A percentile compares a stretch with the other conserved stretches of the same genome.
phyloP scores from a whole-genome alignment of 129 eudicot species.

The Flaveria ramosissima region DNA sequence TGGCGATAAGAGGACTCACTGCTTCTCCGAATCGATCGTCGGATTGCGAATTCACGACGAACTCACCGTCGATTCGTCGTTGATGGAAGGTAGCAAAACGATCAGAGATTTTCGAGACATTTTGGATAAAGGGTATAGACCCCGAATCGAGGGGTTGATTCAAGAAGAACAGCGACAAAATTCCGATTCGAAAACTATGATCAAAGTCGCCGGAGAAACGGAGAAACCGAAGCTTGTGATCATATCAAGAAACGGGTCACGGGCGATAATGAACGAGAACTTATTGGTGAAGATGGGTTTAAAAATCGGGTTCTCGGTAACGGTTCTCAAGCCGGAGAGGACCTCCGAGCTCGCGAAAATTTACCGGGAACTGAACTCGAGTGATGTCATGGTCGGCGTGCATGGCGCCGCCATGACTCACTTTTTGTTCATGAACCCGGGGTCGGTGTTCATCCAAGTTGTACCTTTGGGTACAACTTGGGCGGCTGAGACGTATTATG shows the following conservation, averaged over 20 bases:
- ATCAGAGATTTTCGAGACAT: constrained; percentile 71
- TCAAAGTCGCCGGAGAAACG: not conserved
- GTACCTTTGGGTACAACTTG: constrained; percentile 87
- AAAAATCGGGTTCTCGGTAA: constrained; percentile 68
- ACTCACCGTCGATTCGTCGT: constrained; percentile 58
- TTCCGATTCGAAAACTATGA: constrained; percentile 22
- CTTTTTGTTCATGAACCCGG: constrained; percentile 77
- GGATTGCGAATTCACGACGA: constrained; percentile 87
- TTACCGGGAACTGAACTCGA: constrained; percentile 71
- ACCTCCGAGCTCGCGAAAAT: constrained; percentile 78
- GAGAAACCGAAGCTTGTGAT: constrained; percentile 75
- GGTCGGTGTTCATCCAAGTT: constrained; percentile 80
- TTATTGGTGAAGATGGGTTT: constrained; percentile 58
- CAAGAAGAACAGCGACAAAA: constrained; percentile 61
- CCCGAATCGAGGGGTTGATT: constrained; percentile 60
- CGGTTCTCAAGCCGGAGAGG: constrained; percentile 55
- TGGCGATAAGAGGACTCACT: constrained; percentile 73
- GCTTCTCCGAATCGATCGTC: constrained; percentile 79
- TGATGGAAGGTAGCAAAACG: constrained; percentile 57
- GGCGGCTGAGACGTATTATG: constrained; percentile 94
- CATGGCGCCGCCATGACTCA: constrained; percentile 99
- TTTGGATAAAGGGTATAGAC: constrained; percentile 72
- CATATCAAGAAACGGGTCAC: constrained; percentile 75
- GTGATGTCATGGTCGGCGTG: constrained; percentile 93
- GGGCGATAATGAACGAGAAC: constrained; percentile 76